These are phyloP conservation scores for Penicillium manginii DNA, from an alignment of 495 filamentous ascomycete species.

Conservation along the genomic window DNA sequence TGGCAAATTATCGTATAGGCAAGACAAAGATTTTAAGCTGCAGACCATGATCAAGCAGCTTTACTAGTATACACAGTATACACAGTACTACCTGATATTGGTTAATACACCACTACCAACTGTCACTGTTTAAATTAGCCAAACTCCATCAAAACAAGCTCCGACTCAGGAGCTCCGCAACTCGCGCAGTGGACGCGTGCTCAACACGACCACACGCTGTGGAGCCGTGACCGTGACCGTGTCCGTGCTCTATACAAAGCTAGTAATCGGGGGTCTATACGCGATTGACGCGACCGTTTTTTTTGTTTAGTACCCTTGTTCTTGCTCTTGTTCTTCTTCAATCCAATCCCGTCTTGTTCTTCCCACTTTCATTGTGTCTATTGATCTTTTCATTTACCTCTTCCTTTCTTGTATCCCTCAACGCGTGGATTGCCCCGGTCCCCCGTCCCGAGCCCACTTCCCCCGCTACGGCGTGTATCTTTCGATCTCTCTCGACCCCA, in stretches of 20 bases:
- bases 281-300: constrained; percentile 38
- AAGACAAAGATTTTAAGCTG: too few relatives aligned
- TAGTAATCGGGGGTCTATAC: constrained; percentile 34
- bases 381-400: not conserved
- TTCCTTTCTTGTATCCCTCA: constrained; percentile 4
- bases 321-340: not conserved
- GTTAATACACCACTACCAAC: too few relatives aligned
- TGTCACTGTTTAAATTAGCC: too few relatives aligned
- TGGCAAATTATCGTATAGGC: too few relatives aligned
- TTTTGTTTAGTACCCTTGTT: constrained; percentile 3
- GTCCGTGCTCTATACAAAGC: constrained; percentile 38
- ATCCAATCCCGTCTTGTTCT: not conserved
- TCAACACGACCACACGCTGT: constrained; percentile 29
- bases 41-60: too few relatives aligned
- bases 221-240: constrained; percentile 15
- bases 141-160: too few relatives aligned
- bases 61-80: too few relatives aligned
- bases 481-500: constrained; percentile 6
- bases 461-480: constrained; percentile 18
- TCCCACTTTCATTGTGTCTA: not conserved
- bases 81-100: too few relatives aligned
- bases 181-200: constrained; percentile 30
- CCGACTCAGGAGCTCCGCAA: not conserved
- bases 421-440: constrained; percentile 2
- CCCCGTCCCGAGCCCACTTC: constrained; percentile 14